Base-by-base conservation (phyloP, 371 early-diverging fungal species). In the Rhizopus delemar region DNA sequence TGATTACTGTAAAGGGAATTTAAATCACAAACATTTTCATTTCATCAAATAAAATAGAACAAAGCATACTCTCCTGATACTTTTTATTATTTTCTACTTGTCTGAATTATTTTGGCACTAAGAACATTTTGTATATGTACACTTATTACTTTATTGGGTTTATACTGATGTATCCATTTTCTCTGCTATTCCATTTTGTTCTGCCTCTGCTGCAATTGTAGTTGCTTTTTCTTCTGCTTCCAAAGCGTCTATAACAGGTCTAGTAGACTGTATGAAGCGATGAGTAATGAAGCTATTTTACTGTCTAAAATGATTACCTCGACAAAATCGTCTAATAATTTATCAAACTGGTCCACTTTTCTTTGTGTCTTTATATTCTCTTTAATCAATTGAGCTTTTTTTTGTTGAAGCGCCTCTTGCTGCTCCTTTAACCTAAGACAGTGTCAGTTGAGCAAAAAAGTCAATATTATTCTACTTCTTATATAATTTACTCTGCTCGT, bases 311-410 rank as follows among this genome's bases (percentile, higher is more conserved):
- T 22, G 5, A 15, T 56, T 73, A 75, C 78, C 63, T 69, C 67
- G 29, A 70, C 78, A 57, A 78, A 75, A 48, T 75, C 74, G 56
- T 78, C 75, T 31, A 75, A 53, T 9, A 71, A 38, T 45, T 75
- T 73, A 51, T 78, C 78, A 53, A 71, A 73, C 11, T 66, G 65
- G 62, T 78, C 71, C 29, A 78, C 54, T 41, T 73, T 73, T 57
- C 71, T 73, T 55, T 75, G 71, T 22, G 65, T 70, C 28, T 73
- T 69, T 46, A 75, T 63, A 55, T 74, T 77, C 41, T 74, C 80
- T 48, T 75, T 73, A 11, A 80, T 71, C 9, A 80, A 61, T 34
- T 64, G 53, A 29, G 66, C 43, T 28, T 70, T 71, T 61, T 71
- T 65, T 41, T 55, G 45, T 53, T 70, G 63, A 11, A 80, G 59